Percentiles rank a stretch among this genome's conserved stretches.
Conservation (phyloP, 345 rosid species). For the Atalantia buxifolia region DNA sequence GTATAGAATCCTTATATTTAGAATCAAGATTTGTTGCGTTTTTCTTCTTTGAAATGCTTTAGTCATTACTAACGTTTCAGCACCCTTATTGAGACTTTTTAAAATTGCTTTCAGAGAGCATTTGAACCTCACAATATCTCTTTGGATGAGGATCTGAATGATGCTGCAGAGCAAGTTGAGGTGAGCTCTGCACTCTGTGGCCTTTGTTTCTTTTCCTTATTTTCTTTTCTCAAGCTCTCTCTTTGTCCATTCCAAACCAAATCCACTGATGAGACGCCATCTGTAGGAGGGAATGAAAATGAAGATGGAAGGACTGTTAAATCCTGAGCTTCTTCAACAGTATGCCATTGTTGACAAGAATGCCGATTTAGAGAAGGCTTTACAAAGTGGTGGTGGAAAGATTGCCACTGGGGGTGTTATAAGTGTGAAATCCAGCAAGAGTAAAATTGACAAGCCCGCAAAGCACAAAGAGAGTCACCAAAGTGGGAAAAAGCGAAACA, state of each 20-base stretch:
- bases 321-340: conserved; percentile 65
- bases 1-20: not conserved
- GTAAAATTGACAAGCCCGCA: conserved; percentile 31
- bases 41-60: not conserved
- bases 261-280: not conserved
- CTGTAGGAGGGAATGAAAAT: conserved; percentile 65
- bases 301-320: conserved; percentile 48
- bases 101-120: conserved; percentile 43
- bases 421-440: conserved; percentile 58
- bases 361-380: conserved; percentile 61
- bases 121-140: conserved; percentile 79
- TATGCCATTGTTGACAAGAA: conserved; percentile 62
- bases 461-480: conserved; percentile 41
- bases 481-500: conserved; percentile 53
- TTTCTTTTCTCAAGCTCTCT: not conserved
- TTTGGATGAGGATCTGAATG: conserved; percentile 83
- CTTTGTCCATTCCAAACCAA: not conserved
- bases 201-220: not conserved
- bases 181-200: conserved; percentile 26
- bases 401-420: conserved; percentile 52
- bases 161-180: conserved; percentile 81
- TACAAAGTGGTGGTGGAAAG: conserved; percentile 52
- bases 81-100: not conserved
- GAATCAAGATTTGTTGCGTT: not conserved
- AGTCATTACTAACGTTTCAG: not conserved